A percentile compares a stretch with the other conserved stretches of the same genome.
phyloP scores from a whole-genome alignment of 108 stramenopile species.

The Nannochloropsis salina region DNA sequence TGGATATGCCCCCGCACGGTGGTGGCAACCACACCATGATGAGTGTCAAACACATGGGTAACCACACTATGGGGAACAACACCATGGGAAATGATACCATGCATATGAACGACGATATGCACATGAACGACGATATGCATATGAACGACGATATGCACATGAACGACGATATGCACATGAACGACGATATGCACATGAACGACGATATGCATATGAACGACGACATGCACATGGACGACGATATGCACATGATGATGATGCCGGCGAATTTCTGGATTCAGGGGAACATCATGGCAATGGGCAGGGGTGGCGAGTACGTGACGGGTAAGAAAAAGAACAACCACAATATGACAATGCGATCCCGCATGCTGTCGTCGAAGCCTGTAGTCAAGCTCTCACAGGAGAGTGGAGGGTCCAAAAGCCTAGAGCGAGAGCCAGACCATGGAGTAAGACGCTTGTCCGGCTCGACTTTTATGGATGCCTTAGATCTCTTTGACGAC shows the following conservation, averaged over 20 bases:
- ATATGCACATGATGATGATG: background rate
- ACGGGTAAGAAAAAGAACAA: background rate
- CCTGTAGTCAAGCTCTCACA: background rate
- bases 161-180: background rate
- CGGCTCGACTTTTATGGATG: constrained; percentile 1
- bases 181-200: background rate
- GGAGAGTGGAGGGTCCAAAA: background rate
- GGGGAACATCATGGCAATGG: background rate
- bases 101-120: background rate
- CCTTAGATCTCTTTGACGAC: constrained; percentile 17
- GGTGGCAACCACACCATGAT: background rate
- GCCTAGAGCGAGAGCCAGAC: background rate
- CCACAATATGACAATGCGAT: background rate
- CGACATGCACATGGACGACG: constrained; percentile 12
- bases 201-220: constrained; percentile 11
- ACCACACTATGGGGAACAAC: background rate
- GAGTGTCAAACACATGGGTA: background rate
- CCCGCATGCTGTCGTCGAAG: background rate
- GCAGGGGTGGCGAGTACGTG: constrained; percentile 2
- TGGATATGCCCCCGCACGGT: background rate
- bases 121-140: background rate
- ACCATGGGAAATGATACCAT: background rate
- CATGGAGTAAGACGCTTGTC: background rate
- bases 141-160: background rate
- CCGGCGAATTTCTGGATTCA: background rate